Evolutionary conservation across 1,284 basidiomycete species (phyloP), one percentile per base, ranked within the genome.

Genomic region (Leccinum fallax): DNA sequence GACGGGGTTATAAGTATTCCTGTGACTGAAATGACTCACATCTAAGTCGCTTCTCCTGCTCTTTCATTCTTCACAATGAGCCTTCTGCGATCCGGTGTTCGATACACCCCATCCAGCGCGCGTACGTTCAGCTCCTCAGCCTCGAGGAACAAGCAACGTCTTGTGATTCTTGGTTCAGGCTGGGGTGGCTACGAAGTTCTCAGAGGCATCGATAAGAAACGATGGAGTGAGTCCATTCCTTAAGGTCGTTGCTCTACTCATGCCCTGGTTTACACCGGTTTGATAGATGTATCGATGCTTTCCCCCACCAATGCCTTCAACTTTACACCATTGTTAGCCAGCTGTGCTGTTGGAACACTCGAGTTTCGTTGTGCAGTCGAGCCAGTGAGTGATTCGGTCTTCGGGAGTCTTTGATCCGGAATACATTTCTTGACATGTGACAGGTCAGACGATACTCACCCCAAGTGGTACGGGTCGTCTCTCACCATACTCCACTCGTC

Each of bases 121-220:
- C 76, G 80, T 38, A 61, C 61, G 53, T 81, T 83, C 61, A 76
- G 71, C 55, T 76, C 75, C 19, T 78, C 80, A 15, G 36, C 69
- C 19, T 49, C 71, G 3, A 68, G 68, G 53, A 69, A 69, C 53
- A 89, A 87, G 67, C 82, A 89, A 64, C 83, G 85, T 36, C 81
- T 94, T 26, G 86, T 94, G n/a, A 88, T 95, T 61, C 79, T 94
- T 1, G 93, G 93, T 2, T 90, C 88, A 8, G 93, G 93, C 21
- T 95, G 92, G 93, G 92, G 89, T 61, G 93, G 92, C 0, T 93
- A 93, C 69, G 87, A 88, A 66, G 77, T 92, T 4, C 79, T 90
- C 36, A 77, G 84, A 56, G 80, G 81, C 4, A 76, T 90, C 1
- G 86, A 90, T 73, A 89, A 87, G 74, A 86, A 85, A 66, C 79